These are phyloP conservation scores for Amanita brunnescens DNA, from an alignment of 768 basidiomycete species.

Conservation along the genomic window DNA sequence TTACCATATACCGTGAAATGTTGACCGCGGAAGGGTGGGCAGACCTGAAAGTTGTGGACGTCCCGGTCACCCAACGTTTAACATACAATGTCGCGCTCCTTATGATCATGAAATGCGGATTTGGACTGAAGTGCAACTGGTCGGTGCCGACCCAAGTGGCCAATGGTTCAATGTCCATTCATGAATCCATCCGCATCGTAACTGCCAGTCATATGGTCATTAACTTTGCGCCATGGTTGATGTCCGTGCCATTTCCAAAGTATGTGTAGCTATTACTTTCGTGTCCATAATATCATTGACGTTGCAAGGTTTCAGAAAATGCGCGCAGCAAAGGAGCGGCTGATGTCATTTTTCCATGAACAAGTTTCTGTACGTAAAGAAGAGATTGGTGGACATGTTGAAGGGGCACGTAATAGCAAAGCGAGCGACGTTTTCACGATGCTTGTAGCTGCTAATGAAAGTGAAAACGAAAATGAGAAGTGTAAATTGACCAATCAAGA, in stretches of 20 bases:
- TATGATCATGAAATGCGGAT: slow-evolving; percentile 36
- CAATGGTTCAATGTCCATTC: slow-evolving; percentile 30
- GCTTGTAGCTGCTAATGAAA: slow-evolving; percentile 26
- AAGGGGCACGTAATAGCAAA: slow-evolving; percentile 13
- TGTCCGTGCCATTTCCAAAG: slow-evolving; percentile 23
- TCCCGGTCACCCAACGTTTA: slow-evolving; percentile 13
- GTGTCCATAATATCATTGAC: neutral
- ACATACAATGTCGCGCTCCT: slow-evolving; percentile 21
- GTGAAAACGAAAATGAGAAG: slow-evolving; percentile 33
- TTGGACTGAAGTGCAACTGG: slow-evolving; percentile 37
- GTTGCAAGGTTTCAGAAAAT: slow-evolving; percentile 18
- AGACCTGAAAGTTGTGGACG: slow-evolving; percentile 12
- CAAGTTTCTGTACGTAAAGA: slow-evolving; percentile 27
- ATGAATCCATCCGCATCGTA: slow-evolving; percentile 27
- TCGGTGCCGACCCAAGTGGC: slow-evolving; percentile 24
- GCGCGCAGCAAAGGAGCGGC: slow-evolving; percentile 21
- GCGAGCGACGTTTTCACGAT: slow-evolving; percentile 25
- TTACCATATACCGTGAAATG: slow-evolving; percentile 31
- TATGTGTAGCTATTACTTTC: slow-evolving; percentile 10
- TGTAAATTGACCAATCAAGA: slow-evolving; percentile 30
- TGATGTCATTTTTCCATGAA: slow-evolving; percentile 28
- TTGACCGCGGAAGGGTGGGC: slow-evolving; percentile 27
- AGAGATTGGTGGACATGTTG: slow-evolving; percentile 12
- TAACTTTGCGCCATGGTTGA: neutral
- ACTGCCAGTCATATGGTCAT: slow-evolving; percentile 19